phyloP scores from a whole-genome alignment of 768 basidiomycete species.

The Asterophora lycoperdoides region DNA sequence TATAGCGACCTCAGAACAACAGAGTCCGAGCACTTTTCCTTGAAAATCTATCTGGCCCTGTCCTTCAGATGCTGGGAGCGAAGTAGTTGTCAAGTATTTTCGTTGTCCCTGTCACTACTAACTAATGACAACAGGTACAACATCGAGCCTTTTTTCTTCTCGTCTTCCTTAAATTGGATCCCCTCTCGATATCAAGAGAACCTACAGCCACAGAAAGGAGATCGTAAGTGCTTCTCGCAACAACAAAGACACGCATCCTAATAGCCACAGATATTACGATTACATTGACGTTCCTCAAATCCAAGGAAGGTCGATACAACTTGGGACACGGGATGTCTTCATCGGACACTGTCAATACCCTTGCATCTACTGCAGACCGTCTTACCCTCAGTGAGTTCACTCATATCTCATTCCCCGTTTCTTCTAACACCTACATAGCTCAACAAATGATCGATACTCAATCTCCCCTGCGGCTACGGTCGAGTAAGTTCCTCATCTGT shows the following conservation, averaged over 20 bases:
- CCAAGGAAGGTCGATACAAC: slow-evolving; percentile 26
- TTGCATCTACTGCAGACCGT: slow-evolving; percentile 12
- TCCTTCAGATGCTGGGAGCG: slow-evolving; percentile 58
- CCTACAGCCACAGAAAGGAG: slow-evolving; percentile 33
- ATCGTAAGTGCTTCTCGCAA: slow-evolving; percentile 39
- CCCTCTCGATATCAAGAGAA: slow-evolving; percentile 61
- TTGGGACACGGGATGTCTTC: slow-evolving; percentile 1
- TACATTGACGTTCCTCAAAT: slow-evolving; percentile 50
- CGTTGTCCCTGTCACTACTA: not conserved
- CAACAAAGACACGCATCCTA: not conserved
- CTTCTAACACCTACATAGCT: slow-evolving; percentile 13
- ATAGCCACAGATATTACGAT: slow-evolving; percentile 49
- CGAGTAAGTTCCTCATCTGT: slow-evolving; percentile 18
- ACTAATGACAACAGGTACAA: slow-evolving; percentile 35
- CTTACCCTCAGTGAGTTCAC: slow-evolving; percentile 15
- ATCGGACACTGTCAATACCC: slow-evolving; percentile 3
- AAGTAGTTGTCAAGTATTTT: slow-evolving; percentile 28
- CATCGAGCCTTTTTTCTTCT: slow-evolving; percentile 66
- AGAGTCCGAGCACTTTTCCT: slow-evolving; percentile 51
- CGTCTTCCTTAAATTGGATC: slow-evolving; percentile 63
- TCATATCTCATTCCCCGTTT: not conserved
- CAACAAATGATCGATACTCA: slow-evolving; percentile 36
- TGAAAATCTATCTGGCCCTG: slow-evolving; percentile 46
- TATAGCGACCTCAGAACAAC: slow-evolving; percentile 30
- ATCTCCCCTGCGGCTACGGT: slow-evolving; percentile 32